Evolutionary conservation across 345 rosid species (phyloP).

Genomic region (Citrus mangshanensis): DNA sequence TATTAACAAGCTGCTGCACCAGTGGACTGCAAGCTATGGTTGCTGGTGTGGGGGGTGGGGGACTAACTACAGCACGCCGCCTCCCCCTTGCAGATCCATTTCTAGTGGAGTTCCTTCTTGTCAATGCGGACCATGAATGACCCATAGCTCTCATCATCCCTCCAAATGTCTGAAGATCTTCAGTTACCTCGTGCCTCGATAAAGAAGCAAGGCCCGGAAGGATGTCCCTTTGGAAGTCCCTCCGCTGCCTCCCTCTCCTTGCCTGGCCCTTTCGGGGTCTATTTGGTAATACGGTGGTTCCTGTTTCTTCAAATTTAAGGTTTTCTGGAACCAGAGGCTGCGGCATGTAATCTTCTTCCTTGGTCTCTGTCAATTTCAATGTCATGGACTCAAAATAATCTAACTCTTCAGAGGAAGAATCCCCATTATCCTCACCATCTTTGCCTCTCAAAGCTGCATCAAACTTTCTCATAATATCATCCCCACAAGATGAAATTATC

Average conservation of each 20-base stretch:
- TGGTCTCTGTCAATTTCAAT: slow-evolving; percentile 51
- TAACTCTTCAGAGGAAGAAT: slow-evolving; percentile 44
- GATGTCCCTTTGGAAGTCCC: slow-evolving; percentile 98
- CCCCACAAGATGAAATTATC: slow-evolving; percentile 50
- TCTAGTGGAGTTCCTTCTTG: slow-evolving; percentile 72
- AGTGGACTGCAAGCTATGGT: slow-evolving; percentile 40
- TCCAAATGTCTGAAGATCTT: slow-evolving; percentile 88
- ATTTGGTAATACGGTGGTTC: slow-evolving; percentile 28
- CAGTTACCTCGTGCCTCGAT: slow-evolving; percentile 86
- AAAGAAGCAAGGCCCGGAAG: slow-evolving; percentile 88
- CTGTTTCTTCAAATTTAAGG: slow-evolving; percentile 49
- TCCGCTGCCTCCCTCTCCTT: slow-evolving; percentile 91
- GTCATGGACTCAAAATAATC: slow-evolving; percentile 90
- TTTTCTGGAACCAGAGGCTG: slow-evolving; percentile 59
- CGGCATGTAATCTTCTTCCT: slow-evolving; percentile 90
- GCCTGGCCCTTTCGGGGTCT: slow-evolving; percentile 70
- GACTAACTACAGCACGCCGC: slow-evolving; percentile 36
- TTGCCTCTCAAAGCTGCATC: slow-evolving; percentile 33
- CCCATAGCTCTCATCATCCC: slow-evolving; percentile 86
- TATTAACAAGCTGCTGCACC: slow-evolving; percentile 50
- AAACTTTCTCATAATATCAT: slow-evolving; percentile 42
- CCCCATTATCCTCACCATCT: slow-evolving; percentile 30
- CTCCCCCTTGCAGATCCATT: slow-evolving; percentile 73
- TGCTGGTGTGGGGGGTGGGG: slow-evolving; percentile 35
- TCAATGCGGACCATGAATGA: slow-evolving; percentile 60